Conservation (phyloP, 106 monocot genomes). For the Dioscorea alata region DNA sequence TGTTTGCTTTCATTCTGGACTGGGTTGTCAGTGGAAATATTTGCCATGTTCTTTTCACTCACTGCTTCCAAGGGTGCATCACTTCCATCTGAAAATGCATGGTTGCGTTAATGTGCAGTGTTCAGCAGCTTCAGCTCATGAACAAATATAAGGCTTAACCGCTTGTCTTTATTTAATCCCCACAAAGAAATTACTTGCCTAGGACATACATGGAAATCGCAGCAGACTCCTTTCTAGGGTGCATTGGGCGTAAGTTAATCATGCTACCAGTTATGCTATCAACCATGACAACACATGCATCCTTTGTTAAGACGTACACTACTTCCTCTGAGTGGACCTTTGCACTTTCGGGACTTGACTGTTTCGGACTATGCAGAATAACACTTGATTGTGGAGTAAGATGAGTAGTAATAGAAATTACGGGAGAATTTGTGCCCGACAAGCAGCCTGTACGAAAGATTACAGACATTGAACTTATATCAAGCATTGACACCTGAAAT, state of each 20-base stretch:
- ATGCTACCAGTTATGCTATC: constrained; percentile 53
- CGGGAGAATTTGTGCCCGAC: constrained; percentile 45
- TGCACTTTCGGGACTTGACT: constrained; percentile 11
- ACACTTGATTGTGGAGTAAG: constrained; percentile 16
- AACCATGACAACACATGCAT: constrained; percentile 47
- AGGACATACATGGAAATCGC: constrained; percentile 90
- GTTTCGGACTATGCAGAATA: constrained; percentile 16
- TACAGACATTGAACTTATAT: constrained; percentile 48
- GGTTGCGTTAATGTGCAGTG: not conserved
- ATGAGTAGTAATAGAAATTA: constrained; percentile 43
- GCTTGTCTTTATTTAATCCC: not conserved
- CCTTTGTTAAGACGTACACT: constrained; percentile 58
- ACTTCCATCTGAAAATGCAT: constrained; percentile 24
- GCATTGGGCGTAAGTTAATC: constrained; percentile 28
- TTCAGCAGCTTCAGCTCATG: constrained; percentile 3
- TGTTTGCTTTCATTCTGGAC: constrained; percentile 12
- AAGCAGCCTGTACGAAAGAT: constrained; percentile 38
- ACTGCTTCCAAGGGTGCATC: constrained; percentile 3
- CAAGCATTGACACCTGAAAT: constrained; percentile 69
- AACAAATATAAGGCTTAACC: not conserved
- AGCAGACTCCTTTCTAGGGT: constrained; percentile 41
- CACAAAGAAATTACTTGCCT: constrained; percentile 56
- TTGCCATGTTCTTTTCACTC: constrained; percentile 13
- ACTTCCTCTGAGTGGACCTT: constrained; percentile 23
- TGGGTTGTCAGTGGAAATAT: constrained; percentile 18